phyloP scores from a whole-genome alignment of 2,329 filamentous ascomycete species.

The Zymoseptoria brevis region DNA sequence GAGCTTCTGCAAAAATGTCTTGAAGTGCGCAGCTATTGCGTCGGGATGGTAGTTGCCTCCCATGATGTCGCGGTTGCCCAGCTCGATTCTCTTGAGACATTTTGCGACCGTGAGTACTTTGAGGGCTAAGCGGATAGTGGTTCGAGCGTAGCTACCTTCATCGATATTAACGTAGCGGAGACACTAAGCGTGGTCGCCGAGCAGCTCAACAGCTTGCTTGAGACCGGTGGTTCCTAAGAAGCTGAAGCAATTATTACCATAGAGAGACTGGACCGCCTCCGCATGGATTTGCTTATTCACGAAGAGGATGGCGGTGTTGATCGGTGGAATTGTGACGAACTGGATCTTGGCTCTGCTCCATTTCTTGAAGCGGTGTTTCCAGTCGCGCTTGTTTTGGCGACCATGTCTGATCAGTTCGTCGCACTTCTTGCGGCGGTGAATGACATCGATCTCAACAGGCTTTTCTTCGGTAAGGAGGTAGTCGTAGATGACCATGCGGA shows the following conservation, averaged over 20 bases:
- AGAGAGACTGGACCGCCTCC: conserved; percentile 3
- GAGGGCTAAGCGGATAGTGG: not conserved
- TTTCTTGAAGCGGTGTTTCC: not conserved
- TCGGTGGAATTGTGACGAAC: conserved; percentile 1
- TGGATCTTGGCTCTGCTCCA: not conserved
- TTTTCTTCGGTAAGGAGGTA: conserved; percentile 5
- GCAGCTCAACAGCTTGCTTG: not conserved
- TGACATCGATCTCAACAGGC: conserved; percentile 1
- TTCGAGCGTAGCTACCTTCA: not conserved
- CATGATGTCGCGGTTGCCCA: not conserved
- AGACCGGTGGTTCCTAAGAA: not conserved
- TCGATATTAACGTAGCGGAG: conserved; percentile 4
- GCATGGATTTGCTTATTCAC: conserved; percentile 2
- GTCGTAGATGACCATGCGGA: conserved; percentile 10
- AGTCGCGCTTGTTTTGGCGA: not conserved
- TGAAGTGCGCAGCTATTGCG: not conserved
- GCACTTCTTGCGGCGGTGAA: not conserved
- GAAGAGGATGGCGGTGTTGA: conserved; percentile 2
- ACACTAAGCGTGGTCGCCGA: not conserved
- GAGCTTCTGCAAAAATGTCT: not conserved
- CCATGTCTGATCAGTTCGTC: not conserved
- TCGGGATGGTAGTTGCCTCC: not conserved
- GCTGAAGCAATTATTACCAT: conserved; percentile 4
- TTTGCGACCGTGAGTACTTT: conserved; percentile 2
- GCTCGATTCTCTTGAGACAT: conserved; percentile 1